Base-by-base conservation (phyloP, 192 early-diverging fungal species). In the Coemansia guatemalensis region DNA sequence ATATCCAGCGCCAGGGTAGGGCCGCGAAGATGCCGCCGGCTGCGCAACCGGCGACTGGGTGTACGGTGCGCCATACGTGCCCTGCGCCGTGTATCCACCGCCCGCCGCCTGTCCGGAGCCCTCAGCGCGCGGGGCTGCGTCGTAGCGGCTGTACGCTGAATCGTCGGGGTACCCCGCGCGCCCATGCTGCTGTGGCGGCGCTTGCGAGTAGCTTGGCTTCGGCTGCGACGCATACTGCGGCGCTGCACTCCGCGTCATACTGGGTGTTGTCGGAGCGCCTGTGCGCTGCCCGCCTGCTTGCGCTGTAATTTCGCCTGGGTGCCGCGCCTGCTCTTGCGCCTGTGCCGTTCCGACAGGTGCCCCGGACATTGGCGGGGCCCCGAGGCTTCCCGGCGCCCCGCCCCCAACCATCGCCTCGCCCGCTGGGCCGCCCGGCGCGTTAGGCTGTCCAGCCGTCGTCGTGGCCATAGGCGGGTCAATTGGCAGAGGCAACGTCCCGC, bases 351-450 rank as follows among this genome's bases (percentile, higher is more conserved):
- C 61, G 2, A 51, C 67, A 2, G 23, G 33, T 22, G 60, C 64
- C 1, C 66, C 60, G 3, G 69, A 50, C 72, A 74, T 68, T 1
- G 74, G 74, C 3, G 71, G 71, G 12, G 68, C 72, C 5, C 78
- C 78, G 12, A 81, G 63, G 39, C 65, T 71, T 9, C 69, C 72
- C 1, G 78, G 78, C 4, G 63, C 65, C 1, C 72, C 72, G 35
- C 78, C 78, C 0, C 56, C 20, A 12, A 60, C 63, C 1, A 66
- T 14, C 0, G 72, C 63, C 62, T 81, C 78, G 51, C 72, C 72
- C 17, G 78, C 72, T 14, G 78, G 78, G 20, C 78, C 78, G 39
- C 78, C 78, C 11, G 72, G 72, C 6, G 70, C 74, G n/a, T 82
- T 82, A 11, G 66, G 74, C 52, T 75, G 79, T 18, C 79, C 71